Base-by-base conservation (phyloP, 2,329 filamentous ascomycete species). In the Hypomyces perniciosus region DNA sequence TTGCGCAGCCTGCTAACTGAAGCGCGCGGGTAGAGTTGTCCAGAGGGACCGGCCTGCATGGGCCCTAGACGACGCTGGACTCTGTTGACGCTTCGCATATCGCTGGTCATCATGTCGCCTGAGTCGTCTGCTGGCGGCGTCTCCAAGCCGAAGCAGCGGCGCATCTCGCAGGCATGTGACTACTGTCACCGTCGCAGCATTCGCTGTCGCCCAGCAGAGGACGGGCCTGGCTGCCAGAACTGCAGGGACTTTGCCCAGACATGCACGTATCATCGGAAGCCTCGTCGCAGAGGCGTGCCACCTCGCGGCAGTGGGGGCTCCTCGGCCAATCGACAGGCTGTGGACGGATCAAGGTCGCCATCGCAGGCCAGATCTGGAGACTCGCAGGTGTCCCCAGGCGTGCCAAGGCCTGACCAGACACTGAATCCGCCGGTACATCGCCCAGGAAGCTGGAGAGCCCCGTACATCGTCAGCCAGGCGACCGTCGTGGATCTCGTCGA, bases 211-310 rank as follows among this genome's bases (percentile, higher is more conserved):
- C 51, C 49, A 60, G 67, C 50, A 65, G 73, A 68, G 42, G 63
- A 69, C 57, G 54, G 59, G 12, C 46, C 61, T 31, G 63, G 68
- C 48, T 78, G 76, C 59, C 72, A 76, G 60, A 78, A 75, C 46
- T 77, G 75, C 61, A 63, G 65, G 28, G 72, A 78, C 54, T 79
- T 77, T 57, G 70, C 67, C 44, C 68, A 75, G 43, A 59, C 65
- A n/a, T 79, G 75, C 59, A 76, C 72, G 10, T 77, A 72, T 58
- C 64, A 50, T 33, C 53, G 72, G 43, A 66, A 73, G 30, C 72
- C 73, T 6, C 66, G 66, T 9, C 70, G 72, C 48, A 66, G 71
- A 27, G 58, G 56, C 8, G 48, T 55, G 28, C 54, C 42, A 29
- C 48, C 53, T 6, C 50, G 46, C 10, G 41, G 48, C 48, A 41